phyloP scores from a whole-genome alignment of 129 eudicot genomes.

The Pittosporum tobira region DNA sequence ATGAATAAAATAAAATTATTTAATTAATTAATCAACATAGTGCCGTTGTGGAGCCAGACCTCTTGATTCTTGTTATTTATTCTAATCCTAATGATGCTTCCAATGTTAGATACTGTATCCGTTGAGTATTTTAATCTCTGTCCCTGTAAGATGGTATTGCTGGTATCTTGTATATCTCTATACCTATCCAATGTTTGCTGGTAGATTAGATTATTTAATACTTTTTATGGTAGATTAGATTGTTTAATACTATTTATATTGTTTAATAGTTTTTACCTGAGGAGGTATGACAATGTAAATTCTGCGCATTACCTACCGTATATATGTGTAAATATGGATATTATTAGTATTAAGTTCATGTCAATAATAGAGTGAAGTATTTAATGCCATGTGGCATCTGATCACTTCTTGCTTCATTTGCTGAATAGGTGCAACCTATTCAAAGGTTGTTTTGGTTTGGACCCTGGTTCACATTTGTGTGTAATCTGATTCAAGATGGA shows the following conservation, averaged over 20 bases:
- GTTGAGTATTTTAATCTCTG: neutral
- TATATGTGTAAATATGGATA: neutral
- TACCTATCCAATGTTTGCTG: no score
- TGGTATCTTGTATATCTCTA: no score
- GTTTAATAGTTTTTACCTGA: no score
- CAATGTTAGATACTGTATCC: neutral
- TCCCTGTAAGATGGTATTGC: neutral
- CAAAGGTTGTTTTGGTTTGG: neutral
- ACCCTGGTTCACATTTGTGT: neutral
- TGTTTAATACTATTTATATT: no score
- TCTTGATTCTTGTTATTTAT: neutral
- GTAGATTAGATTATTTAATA: no score
- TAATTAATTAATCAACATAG: no score
- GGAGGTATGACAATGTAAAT: neutral
- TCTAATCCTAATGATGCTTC: conserved; percentile 4
- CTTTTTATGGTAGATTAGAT: no score
- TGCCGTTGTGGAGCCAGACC: conserved; percentile 1
- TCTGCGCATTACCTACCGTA: neutral
- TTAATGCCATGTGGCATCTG: conserved; percentile 3
- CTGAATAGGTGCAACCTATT: neutral
- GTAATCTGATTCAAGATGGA: neutral
- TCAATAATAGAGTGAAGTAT: neutral
- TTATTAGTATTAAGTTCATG: neutral
- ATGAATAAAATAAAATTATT: no score
- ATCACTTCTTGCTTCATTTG: neutral